Conservation (phyloP, 108 stramenopile genomes). For the Stephanodiscus minutulus region DNA sequence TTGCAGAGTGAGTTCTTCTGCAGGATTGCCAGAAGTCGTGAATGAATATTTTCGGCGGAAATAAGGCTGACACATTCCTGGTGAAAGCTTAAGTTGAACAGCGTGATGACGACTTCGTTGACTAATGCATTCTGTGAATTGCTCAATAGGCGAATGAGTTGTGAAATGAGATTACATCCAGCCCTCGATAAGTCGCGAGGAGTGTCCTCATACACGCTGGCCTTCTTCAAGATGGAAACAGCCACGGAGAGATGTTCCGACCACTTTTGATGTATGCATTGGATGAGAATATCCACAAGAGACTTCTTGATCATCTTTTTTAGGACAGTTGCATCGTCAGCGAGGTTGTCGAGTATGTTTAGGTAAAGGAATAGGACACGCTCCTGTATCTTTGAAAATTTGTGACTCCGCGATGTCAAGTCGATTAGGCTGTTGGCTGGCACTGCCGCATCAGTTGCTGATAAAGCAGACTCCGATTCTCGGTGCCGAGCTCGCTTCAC, state of each 20-base stretch:
- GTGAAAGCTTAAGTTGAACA: conserved; percentile 45
- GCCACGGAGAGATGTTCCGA: neutral
- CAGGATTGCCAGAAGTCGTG: conserved; percentile 8
- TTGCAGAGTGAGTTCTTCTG: conserved; percentile 6
- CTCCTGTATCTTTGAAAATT: conserved; percentile 27
- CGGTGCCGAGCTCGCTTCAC: conserved; percentile 25
- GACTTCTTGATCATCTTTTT: conserved; percentile 42
- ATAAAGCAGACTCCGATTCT: neutral
- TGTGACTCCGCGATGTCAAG: neutral
- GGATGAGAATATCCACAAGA: conserved; percentile 6
- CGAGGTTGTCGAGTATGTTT: conserved; percentile 30
- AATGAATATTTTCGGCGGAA: conserved; percentile 19
- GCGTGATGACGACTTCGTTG: neutral
- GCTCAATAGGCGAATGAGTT: conserved; percentile 12
- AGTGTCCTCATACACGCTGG: conserved; percentile 34
- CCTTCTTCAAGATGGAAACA: conserved; percentile 18
- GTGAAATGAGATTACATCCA: conserved; percentile 18
- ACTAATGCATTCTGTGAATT: neutral
- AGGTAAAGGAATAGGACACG: conserved; percentile 25
- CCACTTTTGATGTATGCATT: conserved; percentile 15
- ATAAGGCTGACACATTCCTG: conserved; percentile 17
- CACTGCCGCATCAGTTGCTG: neutral
- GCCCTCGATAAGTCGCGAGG: conserved; percentile 18
- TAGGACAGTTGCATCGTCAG: conserved; percentile 23
- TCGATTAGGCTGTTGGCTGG: neutral